A percentile compares a stretch with the other conserved stretches of the same genome.
Evolutionary conservation across 176 grass and related monocot genomes (phyloP).

Genomic region (barley (Hordeum vulgare)): MorexV3_pseudomolecules_assembly NC_058519.1:646545469-646545968

Average conservation of each 20-base stretch:
- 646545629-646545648: not conserved
- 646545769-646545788: not conserved
- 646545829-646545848: not conserved
- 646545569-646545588: not conserved
- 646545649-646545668: not conserved
- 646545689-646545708: not conserved
- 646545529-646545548: not conserved
- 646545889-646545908: not conserved
- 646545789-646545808: not conserved
- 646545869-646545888: not conserved
- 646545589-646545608: not conserved
- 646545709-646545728: not conserved
- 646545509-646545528: not conserved
- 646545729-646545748: not conserved
- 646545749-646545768: not conserved
- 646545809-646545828: not conserved
- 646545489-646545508: not conserved
- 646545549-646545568: not conserved
- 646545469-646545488: not conserved
- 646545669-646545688: not conserved
- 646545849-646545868: not conserved
- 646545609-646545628: not conserved
- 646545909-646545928: not conserved
- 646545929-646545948: not conserved
- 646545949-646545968: not conserved